Evolutionary conservation across 2,329 filamentous ascomycete genomes (phyloP).

Genomic region (Trichophyton mentagrophytes): DNA sequence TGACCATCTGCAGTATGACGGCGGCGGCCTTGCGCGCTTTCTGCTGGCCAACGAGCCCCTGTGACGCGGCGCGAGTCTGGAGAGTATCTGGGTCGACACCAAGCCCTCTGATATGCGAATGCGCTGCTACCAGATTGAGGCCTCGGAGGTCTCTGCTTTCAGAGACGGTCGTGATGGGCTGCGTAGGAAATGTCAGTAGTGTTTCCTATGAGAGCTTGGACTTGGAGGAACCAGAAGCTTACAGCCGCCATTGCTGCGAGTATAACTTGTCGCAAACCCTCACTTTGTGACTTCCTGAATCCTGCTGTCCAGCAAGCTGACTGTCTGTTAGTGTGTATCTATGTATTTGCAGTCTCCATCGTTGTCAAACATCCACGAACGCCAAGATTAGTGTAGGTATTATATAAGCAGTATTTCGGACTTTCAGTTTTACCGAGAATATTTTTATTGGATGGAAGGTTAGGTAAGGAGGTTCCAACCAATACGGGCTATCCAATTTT

Average conservation of each 20-base stretch:
- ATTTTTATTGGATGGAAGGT: too few species aligned
- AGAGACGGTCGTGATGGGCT: conserved; percentile 69
- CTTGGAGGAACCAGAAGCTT: conserved; percentile 12
- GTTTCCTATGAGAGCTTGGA: neutral
- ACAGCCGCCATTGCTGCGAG: conserved; percentile 26
- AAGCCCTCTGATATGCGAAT: conserved; percentile 93
- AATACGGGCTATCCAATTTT: neutral
- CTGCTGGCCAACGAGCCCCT: conserved; percentile 89
- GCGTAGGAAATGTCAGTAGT: neutral
- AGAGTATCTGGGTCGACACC: conserved; percentile 86
- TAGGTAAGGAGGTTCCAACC: too few species aligned
- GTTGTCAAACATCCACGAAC: neutral
- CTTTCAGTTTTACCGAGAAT: neutral
- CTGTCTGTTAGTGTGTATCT: neutral
- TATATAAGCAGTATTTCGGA: neutral
- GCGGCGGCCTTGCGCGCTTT: conserved; percentile 94
- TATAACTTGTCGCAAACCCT: neutral
- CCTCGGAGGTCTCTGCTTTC: conserved; percentile 93
- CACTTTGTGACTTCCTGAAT: neutral
- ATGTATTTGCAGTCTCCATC: neutral
- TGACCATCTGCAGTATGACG: conserved; percentile 96
- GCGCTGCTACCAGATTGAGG: conserved; percentile 92
- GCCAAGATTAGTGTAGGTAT: too few species aligned
- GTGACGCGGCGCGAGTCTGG: conserved; percentile 70
- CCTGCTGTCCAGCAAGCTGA: neutral